Evolutionary conservation across 2,329 filamentous ascomycete genomes (phyloP).

Genomic region (Alternaria longipes): DNA sequence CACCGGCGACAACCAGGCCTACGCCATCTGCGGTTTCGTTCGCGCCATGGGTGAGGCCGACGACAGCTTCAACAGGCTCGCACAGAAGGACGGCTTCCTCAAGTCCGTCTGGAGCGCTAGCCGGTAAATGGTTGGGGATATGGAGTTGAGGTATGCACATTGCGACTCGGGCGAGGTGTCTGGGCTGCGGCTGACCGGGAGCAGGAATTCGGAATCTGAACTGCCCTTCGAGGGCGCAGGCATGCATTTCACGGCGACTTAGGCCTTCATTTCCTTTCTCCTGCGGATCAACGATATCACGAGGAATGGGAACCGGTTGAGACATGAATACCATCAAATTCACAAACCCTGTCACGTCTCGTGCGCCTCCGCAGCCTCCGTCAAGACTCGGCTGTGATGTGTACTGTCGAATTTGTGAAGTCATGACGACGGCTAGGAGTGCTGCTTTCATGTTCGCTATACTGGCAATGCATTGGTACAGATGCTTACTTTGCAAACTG

Average conservation of each 20-base stretch:
- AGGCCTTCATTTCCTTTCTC: constrained; percentile 39
- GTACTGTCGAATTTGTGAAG: background rate
- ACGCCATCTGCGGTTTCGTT: constrained; percentile 97
- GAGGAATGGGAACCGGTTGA: constrained; percentile 43
- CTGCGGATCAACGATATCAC: constrained; percentile 43
- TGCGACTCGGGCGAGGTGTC: background rate
- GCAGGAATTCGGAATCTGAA: constrained; percentile 44
- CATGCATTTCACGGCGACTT: constrained; percentile 44
- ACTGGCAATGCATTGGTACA: background rate
- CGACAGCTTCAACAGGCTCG: constrained; percentile 92
- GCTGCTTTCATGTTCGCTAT: background rate
- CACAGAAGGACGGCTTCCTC: constrained; percentile 94
- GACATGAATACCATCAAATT: constrained; percentile 44
- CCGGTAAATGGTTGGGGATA: constrained; percentile 56
- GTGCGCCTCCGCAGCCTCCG: constrained; percentile 7
- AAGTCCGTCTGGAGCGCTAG: constrained; percentile 94
- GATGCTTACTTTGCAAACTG: background rate
- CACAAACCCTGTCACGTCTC: constrained; percentile 29
- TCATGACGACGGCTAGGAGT: background rate
- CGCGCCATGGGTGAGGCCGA: constrained; percentile 98
- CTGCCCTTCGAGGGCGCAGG: constrained; percentile 33
- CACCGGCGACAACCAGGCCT: constrained; percentile 96
- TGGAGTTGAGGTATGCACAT: constrained; percentile 45
- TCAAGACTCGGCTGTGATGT: constrained; percentile 8
- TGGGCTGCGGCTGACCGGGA: constrained; percentile 24